phyloP scores from a whole-genome alignment of 2,329 filamentous ascomycete genomes.

The Clarireedia sp. region DNA sequence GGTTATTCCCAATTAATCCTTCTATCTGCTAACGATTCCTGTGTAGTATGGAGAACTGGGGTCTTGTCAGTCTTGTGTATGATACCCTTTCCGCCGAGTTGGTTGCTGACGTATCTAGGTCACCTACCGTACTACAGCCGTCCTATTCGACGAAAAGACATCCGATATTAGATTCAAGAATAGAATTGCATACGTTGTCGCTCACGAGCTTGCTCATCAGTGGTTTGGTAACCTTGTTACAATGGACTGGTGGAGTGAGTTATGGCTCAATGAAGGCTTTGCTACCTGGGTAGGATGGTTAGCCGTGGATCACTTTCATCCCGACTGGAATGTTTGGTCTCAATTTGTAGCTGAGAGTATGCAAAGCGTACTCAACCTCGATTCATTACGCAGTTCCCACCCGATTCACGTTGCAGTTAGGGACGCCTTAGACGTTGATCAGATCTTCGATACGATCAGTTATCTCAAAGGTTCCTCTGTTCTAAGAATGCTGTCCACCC shows the following conservation, averaged over 20 bases:
- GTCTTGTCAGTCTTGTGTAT: slow-evolving; percentile 73
- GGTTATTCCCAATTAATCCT: neutral
- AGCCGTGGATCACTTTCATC: slow-evolving; percentile 72
- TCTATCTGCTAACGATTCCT: neutral
- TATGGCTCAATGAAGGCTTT: slow-evolving; percentile 94
- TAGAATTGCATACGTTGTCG: slow-evolving; percentile 90
- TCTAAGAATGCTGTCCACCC: slow-evolving; percentile 89
- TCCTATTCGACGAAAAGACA: slow-evolving; percentile 89
- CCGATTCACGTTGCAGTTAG: slow-evolving; percentile 92
- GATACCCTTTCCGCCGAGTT: neutral
- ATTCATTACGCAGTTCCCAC: slow-evolving; percentile 84
- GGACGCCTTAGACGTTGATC: slow-evolving; percentile 91
- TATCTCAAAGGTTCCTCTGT: slow-evolving; percentile 95
- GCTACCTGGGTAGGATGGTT: slow-evolving; percentile 95
- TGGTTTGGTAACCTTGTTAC: slow-evolving; percentile 95
- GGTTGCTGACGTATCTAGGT: slow-evolving; percentile 37
- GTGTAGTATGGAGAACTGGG: slow-evolving; percentile 59
- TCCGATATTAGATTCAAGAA: slow-evolving; percentile 90
- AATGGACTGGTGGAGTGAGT: slow-evolving; percentile 94
- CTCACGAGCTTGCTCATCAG: slow-evolving; percentile 94
- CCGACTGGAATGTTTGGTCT: slow-evolving; percentile 96
- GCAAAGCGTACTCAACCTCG: slow-evolving; percentile 83
- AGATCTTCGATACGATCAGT: slow-evolving; percentile 95
- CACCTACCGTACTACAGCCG: slow-evolving; percentile 89
- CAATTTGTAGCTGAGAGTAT: slow-evolving; percentile 95